These are phyloP conservation scores for Filobasidium wieringae DNA, from an alignment of 768 basidiomycete genomes.

Conservation along the genomic window DNA sequence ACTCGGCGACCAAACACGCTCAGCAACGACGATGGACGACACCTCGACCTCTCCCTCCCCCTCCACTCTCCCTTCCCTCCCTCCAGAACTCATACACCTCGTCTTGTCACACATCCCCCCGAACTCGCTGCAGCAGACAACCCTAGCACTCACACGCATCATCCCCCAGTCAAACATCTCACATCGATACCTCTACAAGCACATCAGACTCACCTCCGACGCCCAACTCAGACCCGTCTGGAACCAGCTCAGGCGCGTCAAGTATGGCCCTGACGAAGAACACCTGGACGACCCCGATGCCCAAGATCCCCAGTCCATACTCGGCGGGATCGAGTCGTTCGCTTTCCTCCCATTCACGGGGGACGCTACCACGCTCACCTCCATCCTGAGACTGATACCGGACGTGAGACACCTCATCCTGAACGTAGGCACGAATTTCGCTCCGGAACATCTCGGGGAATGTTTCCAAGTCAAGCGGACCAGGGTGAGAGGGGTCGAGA, in stretches of 20 bases:
- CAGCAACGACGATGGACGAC: too few relatives aligned
- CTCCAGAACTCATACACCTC: slow-evolving; percentile 55
- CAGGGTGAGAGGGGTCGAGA: slow-evolving; percentile 46
- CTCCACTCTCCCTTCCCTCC: slow-evolving; percentile 40
- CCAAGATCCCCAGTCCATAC: not conserved
- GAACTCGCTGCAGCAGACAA: slow-evolving; percentile 45
- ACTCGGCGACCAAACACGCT: too few relatives aligned
- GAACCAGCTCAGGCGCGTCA: slow-evolving; percentile 43
- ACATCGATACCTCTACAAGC: slow-evolving; percentile 49
- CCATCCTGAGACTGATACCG: slow-evolving; percentile 53
- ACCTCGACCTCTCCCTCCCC: not conserved
- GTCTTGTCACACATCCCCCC: slow-evolving; percentile 50
- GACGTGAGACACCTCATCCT: slow-evolving; percentile 47
- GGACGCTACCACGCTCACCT: slow-evolving; percentile 63
- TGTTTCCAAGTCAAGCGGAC: slow-evolving; percentile 48
- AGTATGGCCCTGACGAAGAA: not conserved
- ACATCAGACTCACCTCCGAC: slow-evolving; percentile 45
- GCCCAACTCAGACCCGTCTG: slow-evolving; percentile 53
- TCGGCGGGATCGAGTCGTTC: slow-evolving; percentile 6
- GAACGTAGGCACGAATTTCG: slow-evolving; percentile 65
- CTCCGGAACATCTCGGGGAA: slow-evolving; percentile 69
- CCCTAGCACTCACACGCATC: slow-evolving; percentile 52
- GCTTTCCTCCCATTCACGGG: slow-evolving; percentile 48
- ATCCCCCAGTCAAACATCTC: slow-evolving; percentile 55
- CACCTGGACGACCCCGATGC: not conserved